A percentile compares a stretch with the other conserved stretches of the same genome.
Conservation (phyloP, 169 alveolate genomes). For the Plasmodium sp. region DNA sequence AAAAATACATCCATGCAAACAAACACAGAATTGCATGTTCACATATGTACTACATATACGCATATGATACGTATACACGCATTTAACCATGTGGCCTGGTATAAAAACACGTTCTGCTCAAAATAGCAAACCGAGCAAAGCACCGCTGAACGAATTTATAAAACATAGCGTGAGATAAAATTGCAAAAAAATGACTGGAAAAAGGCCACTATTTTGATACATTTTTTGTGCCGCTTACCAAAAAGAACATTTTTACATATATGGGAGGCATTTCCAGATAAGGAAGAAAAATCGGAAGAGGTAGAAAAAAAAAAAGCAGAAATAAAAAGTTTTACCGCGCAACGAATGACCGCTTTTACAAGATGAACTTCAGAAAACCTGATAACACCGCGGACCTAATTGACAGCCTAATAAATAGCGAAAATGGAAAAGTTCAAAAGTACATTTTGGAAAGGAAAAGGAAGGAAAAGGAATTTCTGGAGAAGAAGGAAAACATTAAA, state of each 20-base stretch:
- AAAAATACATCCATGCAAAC: neutral
- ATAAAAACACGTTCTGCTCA: neutral
- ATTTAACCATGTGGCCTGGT: neutral
- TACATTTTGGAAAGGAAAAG: slow-evolving; percentile 70
- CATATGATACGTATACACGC: neutral
- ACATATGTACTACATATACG: neutral
- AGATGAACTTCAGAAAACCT: slow-evolving; percentile 57
- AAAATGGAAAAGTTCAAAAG: slow-evolving; percentile 75
- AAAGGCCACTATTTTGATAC: neutral
- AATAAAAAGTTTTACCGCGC: neutral
- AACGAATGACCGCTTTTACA: neutral
- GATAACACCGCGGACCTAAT: slow-evolving; percentile 70
- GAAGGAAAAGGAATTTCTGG: slow-evolving; percentile 67
- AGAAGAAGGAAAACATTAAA: slow-evolving; percentile 65
- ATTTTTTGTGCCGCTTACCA: neutral
- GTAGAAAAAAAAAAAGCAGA: neutral
- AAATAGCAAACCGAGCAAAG: neutral
- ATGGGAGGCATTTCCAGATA: neutral
- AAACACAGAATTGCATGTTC: neutral
- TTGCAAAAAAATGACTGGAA: neutral
- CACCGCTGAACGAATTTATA: neutral
- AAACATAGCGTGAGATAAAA: neutral
- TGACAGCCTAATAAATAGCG: slow-evolving; percentile 67
- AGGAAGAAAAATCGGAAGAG: neutral
- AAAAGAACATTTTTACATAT: neutral